Base-by-base conservation (phyloP, 768 basidiomycete genomes). In the Tephrocybe sp. region DNA sequence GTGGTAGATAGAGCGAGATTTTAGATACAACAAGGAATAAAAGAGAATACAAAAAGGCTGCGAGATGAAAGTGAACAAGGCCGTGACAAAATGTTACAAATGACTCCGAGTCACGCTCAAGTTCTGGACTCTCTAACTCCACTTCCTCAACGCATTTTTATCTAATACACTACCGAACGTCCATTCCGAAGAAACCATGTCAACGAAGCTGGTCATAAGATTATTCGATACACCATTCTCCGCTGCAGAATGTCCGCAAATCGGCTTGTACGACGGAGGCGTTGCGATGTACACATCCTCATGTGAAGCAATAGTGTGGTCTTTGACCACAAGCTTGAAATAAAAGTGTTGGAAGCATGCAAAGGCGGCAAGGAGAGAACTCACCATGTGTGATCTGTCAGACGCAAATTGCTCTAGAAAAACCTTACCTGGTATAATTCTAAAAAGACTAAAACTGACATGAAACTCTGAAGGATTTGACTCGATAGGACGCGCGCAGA, bases 301-400 rank as follows among this genome's bases (percentile, higher is more conserved):
- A 19, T 35, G 24, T 35, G 32, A 27, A 22, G 15, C 38, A 15
- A 9, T n/a, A n/a, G 2, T 6, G 26, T 49, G 22, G 11, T 30
- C 44, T 27, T 43, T 47, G 27, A 16, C 41, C 26, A 45, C 16
- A 27, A 57, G 50, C 55, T 59, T 28, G 16, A 34, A 19, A 21
- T 37, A 18, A 37, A 41, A n/a, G 32, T n/a, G 5, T 28, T 43
- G 30, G n/a, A n/a, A n/a, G 28, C 19, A 16, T 30, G 19, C 8
- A 50, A 36, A 52, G 25, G 21, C n/a, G n/a, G n/a, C n/a, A 53
- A 28, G 4, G 9, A 30, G 13, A 47, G 52, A 30, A 43, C 39
- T 60, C 55, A 84, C 84, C 86, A 89, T 89, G 64, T 89, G 87
- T 46, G 86, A 84, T 59, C 87, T 72, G 63, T 89, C 85, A 16